These are phyloP conservation scores for Boletus speciosus DNA, from an alignment of 768 basidiomycete species.

Conservation along the genomic window DNA sequence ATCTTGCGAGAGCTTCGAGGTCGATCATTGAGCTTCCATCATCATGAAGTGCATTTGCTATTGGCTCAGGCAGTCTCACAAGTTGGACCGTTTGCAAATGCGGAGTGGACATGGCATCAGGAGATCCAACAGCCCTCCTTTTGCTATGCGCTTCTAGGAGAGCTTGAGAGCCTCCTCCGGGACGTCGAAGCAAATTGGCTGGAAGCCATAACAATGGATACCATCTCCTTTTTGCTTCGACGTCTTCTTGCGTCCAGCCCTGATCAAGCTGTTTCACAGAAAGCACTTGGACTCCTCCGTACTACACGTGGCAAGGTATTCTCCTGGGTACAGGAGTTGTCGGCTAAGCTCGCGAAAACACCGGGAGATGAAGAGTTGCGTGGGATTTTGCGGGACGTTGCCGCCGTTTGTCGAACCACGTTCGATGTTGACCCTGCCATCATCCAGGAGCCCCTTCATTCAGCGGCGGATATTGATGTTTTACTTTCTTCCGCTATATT, in stretches of 20 bases:
- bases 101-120: conserved; percentile 36
- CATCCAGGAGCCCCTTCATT: conserved; percentile 11
- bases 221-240: conserved; percentile 31
- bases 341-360: conserved; percentile 15
- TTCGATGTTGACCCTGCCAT: conserved; percentile 24
- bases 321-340: conserved; percentile 37
- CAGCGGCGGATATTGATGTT: conserved; percentile 20
- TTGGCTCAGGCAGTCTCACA: conserved; percentile 45
- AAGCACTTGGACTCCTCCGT: conserved; percentile 29
- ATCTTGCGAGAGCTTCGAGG: conserved; percentile 42
- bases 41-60: conserved; percentile 39
- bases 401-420: conserved; percentile 36
- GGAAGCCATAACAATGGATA: conserved; percentile 30
- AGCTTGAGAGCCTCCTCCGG: conserved; percentile 33
- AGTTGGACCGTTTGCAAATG: conserved; percentile 30
- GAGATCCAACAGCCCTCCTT: conserved; percentile 35
- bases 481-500: conserved; percentile 26
- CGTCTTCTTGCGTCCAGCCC: conserved; percentile 36
- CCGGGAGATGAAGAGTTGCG: conserved; percentile 15
- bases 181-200: conserved; percentile 42
- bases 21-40: conserved; percentile 37
- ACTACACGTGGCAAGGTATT: conserved; percentile 31
- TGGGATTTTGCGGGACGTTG: conserved; percentile 34
- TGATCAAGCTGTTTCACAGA: conserved; percentile 8
- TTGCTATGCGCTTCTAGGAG: conserved; percentile 32